Conservation (phyloP, 1,284 basidiomycete species). For the Sanghuangporus sanghuang region DNA sequence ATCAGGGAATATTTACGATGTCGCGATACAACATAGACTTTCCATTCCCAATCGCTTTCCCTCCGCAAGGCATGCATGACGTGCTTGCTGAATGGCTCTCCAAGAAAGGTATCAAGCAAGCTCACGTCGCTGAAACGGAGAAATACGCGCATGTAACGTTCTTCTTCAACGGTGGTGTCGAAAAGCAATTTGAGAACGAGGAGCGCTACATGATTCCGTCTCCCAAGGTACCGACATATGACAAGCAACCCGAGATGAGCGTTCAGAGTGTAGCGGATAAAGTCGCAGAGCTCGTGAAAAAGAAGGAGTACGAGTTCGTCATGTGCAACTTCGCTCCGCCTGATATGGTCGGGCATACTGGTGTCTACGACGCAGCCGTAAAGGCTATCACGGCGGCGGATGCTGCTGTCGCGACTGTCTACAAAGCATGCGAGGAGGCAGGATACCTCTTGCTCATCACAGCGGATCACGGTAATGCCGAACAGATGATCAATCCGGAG, state of each 20-base stretch:
- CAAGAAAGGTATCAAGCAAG: constrained; percentile 74
- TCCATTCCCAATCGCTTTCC: constrained; percentile 84
- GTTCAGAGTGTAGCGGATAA: constrained; percentile 83
- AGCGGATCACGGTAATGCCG: constrained; percentile 90
- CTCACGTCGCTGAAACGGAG: constrained; percentile 89
- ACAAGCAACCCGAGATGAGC: constrained; percentile 83
- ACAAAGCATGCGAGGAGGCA: constrained; percentile 77
- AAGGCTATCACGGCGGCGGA: constrained; percentile 81
- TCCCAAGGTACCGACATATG: constrained; percentile 87
- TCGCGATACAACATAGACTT: constrained; percentile 88
- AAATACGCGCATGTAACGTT: constrained; percentile 95
- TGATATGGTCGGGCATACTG: constrained; percentile 93
- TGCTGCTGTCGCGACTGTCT: constrained; percentile 79
- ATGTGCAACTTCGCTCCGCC: constrained; percentile 97
- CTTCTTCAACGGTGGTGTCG: constrained; percentile 94
- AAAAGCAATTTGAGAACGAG: constrained; percentile 84
- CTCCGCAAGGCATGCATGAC: constrained; percentile 86
- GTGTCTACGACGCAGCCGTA: constrained; percentile 83
- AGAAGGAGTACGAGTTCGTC: constrained; percentile 72
- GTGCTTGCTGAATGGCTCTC: constrained; percentile 87
- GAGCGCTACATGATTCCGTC: constrained; percentile 85
- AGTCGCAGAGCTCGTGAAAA: constrained; percentile 77
- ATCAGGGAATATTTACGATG: constrained; percentile 84
- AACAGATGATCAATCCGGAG: constrained; percentile 83
- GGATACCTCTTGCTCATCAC: constrained; percentile 85